Evolutionary conservation across 1,139 yeast species (phyloP), one percentile per base, ranked within the genome.

Genomic region (Kurtzmaniella quercitrusa): DNA sequence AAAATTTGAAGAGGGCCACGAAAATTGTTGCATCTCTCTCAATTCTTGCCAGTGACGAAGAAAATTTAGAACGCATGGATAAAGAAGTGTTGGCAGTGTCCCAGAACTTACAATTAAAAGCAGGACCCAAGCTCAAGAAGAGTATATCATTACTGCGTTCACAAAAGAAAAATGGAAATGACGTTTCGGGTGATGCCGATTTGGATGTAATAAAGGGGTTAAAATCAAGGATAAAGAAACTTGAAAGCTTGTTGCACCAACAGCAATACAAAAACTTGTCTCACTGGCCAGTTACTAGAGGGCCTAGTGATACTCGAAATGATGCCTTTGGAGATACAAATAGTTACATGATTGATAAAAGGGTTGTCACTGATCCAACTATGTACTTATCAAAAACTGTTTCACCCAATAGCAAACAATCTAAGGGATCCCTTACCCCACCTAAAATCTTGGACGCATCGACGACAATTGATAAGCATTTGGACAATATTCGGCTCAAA

Each of bases 231-330:
- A 81, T 85, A 19, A 75, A 71, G 50, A 84, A 81, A 51, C 65
- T 85, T 41, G 94, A 85, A 53, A 79, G 75, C 46, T 60, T 84
- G 27, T 60, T 85, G 12, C 90, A 84, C 56, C 88, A 83, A 51
- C 81, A 78, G 40, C 85, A 77, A 49, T 80, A 75, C 54, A 75
- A 76, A 42, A 77, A 79, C 47, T 66, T 80, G 24, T 68, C 73
- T n/a, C 73, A 69, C 36, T 80, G 86, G 86, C 85, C 86, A 1
- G 68, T 62, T 3, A 56, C 57, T 2, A 53, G 59, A 42, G 52
- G 50, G 11, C 38, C 38, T 2, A 14, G 9, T 15, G 36, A 25
- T 23, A 17, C 14, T 34, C 8, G 34, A 38, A 21, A 23, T 17
- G 24, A 31, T 29, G 12, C 50, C 5, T 44, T 54, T 24, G 48